These are phyloP conservation scores for Vickermania ingenoplastis DNA, from an alignment of 208 protist genomes.

Conservation along the genomic window DNA sequence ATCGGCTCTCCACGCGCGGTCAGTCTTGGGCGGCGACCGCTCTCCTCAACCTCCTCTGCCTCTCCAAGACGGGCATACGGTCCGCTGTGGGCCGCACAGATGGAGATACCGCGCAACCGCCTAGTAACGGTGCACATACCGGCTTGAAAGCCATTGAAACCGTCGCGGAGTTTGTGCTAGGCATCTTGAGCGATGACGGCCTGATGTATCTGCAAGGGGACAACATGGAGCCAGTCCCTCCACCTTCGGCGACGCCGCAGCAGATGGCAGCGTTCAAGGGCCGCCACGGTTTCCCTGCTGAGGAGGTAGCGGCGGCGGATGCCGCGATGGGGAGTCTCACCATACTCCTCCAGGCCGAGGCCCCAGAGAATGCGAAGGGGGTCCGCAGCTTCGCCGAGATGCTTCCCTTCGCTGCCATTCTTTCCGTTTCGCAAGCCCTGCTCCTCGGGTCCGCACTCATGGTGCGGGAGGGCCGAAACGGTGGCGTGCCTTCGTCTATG, in stretches of 20 bases:
- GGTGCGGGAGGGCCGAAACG: conserved; percentile 36
- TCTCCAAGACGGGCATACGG: conserved; percentile 33
- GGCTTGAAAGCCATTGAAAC: background rate
- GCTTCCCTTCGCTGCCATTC: conserved; percentile 30
- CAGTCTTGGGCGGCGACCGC: conserved; percentile 50
- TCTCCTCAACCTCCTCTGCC: conserved; percentile 55
- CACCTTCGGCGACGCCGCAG: background rate
- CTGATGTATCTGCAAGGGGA: too few relatives aligned
- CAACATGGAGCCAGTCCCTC: conserved; percentile 22
- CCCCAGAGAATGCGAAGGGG: conserved; percentile 37
- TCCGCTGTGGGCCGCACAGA: conserved; percentile 31
- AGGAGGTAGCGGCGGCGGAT: conserved; percentile 24
- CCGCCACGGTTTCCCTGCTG: conserved; percentile 3
- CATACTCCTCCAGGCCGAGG: conserved; percentile 37
- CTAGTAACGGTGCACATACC: background rate
- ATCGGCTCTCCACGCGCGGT: conserved; percentile 31
- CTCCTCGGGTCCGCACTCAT: conserved; percentile 25
- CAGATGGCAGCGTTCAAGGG: background rate
- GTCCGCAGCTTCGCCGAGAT: conserved; percentile 51
- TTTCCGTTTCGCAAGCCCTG: conserved; percentile 36
- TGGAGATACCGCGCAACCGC: background rate
- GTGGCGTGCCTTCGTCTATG: conserved; percentile 18
- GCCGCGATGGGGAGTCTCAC: conserved; percentile 42
- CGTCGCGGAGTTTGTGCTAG: background rate
- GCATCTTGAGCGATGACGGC: conserved; percentile 32